Conservation (phyloP, 1,284 basidiomycete species). For the Lentinula novae-zelandiae region DNA sequence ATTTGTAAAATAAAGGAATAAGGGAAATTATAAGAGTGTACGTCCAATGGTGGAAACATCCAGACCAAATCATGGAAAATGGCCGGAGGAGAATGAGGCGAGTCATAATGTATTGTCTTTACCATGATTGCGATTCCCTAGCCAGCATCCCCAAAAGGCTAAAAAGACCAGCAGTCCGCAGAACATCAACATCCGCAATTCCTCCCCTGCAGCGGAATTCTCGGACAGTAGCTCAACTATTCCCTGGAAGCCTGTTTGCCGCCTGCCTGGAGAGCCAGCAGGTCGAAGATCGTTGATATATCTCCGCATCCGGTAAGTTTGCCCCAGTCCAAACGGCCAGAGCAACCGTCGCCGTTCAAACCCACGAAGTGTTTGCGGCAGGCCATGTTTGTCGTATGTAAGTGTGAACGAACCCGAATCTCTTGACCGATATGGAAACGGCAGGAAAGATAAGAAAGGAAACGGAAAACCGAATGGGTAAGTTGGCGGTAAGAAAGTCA, state of each 20-base stretch:
- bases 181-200: conserved; percentile 58
- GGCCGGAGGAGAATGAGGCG: too few relatives aligned
- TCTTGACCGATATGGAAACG: conserved; percentile 26
- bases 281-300: conserved; percentile 50
- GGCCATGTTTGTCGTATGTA: conserved; percentile 44
- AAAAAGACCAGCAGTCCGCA: conserved; percentile 50
- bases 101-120: background rate
- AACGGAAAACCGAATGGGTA: conserved; percentile 37
- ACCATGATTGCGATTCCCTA: conserved; percentile 7
- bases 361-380: conserved; percentile 34
- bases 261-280: conserved; percentile 30
- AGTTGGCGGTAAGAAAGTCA: conserved; percentile 55
- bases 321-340: conserved; percentile 42
- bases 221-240: conserved; percentile 47
- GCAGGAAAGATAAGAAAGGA: conserved; percentile 35
- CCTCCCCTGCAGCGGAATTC: conserved; percentile 62
- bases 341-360: conserved; percentile 31
- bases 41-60: background rate
- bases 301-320: conserved; percentile 29
- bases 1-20: too few relatives aligned
- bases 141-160: conserved; percentile 51
- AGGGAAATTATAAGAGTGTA: background rate
- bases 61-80: too few relatives aligned
- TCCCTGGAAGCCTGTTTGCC: conserved; percentile 32
- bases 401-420: conserved; percentile 55